Percentiles rank a stretch among this genome's conserved stretches.
Evolutionary conservation across 345 rosid genomes (phyloP).

Genomic region (Turnera subulata): DNA sequence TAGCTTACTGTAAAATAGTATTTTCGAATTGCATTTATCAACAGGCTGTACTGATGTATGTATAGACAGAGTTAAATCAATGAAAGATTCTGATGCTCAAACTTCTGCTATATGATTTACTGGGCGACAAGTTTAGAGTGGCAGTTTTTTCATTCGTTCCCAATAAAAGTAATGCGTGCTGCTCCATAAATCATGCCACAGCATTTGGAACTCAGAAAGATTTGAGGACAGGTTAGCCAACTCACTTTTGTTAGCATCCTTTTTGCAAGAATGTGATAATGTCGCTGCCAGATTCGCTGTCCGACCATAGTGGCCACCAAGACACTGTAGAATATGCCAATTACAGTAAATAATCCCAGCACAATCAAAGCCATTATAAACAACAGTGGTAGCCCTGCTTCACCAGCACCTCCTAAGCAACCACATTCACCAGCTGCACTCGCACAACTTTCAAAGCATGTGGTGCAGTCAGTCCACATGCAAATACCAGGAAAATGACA

Average conservation of each 20-base stretch:
- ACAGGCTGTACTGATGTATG: no score
- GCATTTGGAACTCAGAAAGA: not conserved
- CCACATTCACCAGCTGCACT: constrained; percentile 93
- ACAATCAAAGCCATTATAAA: constrained; percentile 79
- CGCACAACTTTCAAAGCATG: constrained; percentile 95
- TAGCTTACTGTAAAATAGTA: no score
- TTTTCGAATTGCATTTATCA: no score
- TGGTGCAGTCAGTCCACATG: constrained; percentile 98
- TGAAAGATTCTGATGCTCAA: no score
- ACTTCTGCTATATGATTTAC: no score
- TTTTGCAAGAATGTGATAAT: constrained; percentile 97
- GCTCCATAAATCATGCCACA: not conserved
- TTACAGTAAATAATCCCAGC: constrained; percentile 85
- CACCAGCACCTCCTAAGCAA: constrained; percentile 98
- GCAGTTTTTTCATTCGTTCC: no score
- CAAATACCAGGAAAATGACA: constrained; percentile 99
- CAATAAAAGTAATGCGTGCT: no score
- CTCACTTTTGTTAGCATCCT: constrained; percentile 97
- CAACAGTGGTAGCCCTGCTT: constrained; percentile 88
- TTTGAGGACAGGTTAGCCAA: not conserved
- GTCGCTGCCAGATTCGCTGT: constrained; percentile 98
- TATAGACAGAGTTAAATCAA: no score
- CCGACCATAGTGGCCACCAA: constrained; percentile 99
- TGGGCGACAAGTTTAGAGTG: no score
- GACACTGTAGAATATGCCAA: constrained; percentile 94